These are phyloP conservation scores for Fusarium sp. DNA, from an alignment of 2,329 filamentous ascomycete species.

Conservation along the genomic window DNA sequence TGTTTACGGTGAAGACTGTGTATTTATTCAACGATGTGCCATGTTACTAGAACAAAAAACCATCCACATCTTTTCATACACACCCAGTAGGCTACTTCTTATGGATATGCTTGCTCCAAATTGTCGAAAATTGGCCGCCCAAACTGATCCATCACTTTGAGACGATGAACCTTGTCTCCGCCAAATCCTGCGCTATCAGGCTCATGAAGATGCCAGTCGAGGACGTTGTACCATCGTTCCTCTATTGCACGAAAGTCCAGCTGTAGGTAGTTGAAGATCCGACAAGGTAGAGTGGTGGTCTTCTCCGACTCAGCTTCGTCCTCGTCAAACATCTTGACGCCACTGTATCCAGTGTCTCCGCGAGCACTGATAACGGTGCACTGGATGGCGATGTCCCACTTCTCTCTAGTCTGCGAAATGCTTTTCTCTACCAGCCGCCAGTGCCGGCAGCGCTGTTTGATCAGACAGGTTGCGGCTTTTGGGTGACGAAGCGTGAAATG, in stretches of 20 bases:
- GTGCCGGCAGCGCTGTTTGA: not conserved
- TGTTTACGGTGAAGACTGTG: not conserved
- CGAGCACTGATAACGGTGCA: not conserved
- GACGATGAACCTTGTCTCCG: not conserved
- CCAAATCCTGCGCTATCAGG: not conserved
- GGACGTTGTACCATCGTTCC: not conserved
- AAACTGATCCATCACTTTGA: not conserved
- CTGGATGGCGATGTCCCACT: not conserved
- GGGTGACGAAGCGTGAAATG: not conserved
- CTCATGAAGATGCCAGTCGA: not conserved
- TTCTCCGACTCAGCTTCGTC: not conserved
- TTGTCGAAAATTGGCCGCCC: not conserved
- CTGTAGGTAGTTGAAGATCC: not conserved
- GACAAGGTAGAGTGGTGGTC: not conserved
- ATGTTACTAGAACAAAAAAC: rapidly evolving
- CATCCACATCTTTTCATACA: too few relatives aligned
- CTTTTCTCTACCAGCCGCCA: not conserved
- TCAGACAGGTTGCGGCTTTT: not conserved
- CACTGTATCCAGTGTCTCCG: not conserved
- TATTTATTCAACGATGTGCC: rapidly evolving
- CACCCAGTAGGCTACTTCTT: rapidly evolving
- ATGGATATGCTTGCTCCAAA: rapidly evolving
- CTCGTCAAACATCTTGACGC: not conserved
- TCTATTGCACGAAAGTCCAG: rapidly evolving
- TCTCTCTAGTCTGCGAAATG: rapidly evolving